Conservation (phyloP, 257 asterid genomes). For the Solanum neorickii region DNA sequence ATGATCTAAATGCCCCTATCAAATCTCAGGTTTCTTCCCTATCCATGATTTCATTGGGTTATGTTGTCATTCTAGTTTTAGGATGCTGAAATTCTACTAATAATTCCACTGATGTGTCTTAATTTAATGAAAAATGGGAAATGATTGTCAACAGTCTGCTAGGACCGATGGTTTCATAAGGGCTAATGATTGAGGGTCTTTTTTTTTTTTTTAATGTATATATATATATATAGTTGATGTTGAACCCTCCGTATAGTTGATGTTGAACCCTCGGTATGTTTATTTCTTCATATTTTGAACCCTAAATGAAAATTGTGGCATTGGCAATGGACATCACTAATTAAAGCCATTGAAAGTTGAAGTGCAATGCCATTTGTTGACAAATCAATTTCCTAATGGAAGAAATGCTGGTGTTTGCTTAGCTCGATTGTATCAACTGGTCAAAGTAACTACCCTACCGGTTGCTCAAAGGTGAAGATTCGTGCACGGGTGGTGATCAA, state of each 20-base stretch:
- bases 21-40: conserved; percentile 30
- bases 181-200: neutral
- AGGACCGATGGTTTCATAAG: neutral
- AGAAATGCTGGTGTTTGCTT: neutral
- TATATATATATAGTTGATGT: neutral
- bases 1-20: conserved; percentile 85
- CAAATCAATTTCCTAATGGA: neutral
- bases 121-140: neutral
- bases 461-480: neutral
- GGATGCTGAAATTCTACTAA: neutral
- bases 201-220: too few species aligned
- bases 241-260: neutral
- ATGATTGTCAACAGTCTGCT: neutral
- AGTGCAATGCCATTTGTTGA: neutral
- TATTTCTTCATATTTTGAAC: neutral
- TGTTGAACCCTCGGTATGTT: neutral
- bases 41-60: neutral
- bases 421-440: neutral
- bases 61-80: neutral
- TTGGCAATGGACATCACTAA: neutral
- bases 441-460: neutral
- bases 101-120: neutral
- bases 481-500: neutral
- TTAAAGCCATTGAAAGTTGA: neutral
- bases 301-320: neutral